Evolutionary conservation across 1,284 basidiomycete genomes (phyloP).

Genomic region (Meira miltonrushii): DNA sequence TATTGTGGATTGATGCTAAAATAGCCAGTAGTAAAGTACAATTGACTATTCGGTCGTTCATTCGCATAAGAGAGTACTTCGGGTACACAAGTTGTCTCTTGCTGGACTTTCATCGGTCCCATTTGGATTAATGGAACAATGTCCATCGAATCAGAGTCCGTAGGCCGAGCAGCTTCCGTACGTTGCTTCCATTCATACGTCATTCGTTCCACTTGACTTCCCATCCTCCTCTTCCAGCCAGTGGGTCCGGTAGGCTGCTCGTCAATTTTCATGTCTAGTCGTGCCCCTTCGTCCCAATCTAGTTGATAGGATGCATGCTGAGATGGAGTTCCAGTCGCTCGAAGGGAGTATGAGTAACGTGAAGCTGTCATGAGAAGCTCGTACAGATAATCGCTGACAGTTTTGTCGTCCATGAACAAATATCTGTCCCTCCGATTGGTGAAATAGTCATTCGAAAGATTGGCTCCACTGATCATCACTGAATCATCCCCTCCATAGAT

Average conservation of each 20-base stretch:
- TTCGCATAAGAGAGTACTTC: constrained; percentile 19
- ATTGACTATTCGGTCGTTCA: constrained; percentile 3
- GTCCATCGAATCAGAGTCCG: not conserved
- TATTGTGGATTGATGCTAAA: constrained; percentile 84
- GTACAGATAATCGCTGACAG: constrained; percentile 71
- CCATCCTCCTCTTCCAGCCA: not conserved
- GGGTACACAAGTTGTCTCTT: constrained; percentile 52
- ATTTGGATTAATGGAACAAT: constrained; percentile 54
- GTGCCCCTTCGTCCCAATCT: constrained; percentile 29
- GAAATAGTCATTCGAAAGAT: constrained; percentile 89
- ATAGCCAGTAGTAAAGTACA: constrained; percentile 74
- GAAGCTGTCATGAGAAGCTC: constrained; percentile 69
- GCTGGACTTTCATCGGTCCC: constrained; percentile 49
- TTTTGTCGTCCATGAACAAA: constrained; percentile 66
- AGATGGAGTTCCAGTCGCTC: not conserved
- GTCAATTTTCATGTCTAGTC: not conserved
- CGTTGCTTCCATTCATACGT: not conserved
- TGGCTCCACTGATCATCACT: constrained; percentile 90
- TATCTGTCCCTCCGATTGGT: constrained; percentile 92
- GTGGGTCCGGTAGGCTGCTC: not conserved
- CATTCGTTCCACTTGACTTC: not conserved
- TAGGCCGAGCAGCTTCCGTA: not conserved
- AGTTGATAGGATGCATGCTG: constrained; percentile 19
- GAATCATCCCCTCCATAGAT: constrained; percentile 89
- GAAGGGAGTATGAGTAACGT: constrained; percentile 65